Percentiles rank a stretch among this genome's conserved stretches.
Evolutionary conservation across 2,329 filamentous ascomycete species (phyloP).

Genomic region (Blumeria hordei): DNA sequence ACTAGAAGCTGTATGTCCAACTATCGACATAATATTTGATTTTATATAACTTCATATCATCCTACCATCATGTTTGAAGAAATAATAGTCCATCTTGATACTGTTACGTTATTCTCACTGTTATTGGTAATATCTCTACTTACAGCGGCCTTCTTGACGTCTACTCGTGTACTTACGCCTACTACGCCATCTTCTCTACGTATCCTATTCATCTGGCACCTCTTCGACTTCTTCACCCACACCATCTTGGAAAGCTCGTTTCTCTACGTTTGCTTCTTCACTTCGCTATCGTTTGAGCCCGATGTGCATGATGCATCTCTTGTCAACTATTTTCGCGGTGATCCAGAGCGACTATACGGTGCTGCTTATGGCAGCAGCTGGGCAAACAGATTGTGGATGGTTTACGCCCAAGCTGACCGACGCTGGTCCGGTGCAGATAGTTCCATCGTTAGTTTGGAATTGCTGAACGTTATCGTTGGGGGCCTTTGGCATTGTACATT

Average conservation of each 20-base stretch:
- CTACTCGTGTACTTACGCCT: no score
- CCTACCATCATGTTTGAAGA: no score
- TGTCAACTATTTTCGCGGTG: conserved; percentile 24
- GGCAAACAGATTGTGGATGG: conserved; percentile 40
- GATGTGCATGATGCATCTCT: conserved; percentile 16
- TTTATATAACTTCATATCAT: no score
- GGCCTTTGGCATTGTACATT: conserved; percentile 34
- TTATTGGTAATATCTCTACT: no score
- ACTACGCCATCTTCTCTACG: no score
- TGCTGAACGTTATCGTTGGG: conserved; percentile 38
- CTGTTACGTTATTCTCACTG: no score
- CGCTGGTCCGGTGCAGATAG: conserved; percentile 40
- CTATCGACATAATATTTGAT: no score
- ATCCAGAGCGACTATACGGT: conserved; percentile 26
- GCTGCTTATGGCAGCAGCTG: conserved; percentile 27
- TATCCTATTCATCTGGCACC: conserved; percentile 10
- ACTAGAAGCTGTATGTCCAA: no score
- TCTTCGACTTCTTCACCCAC: conserved; percentile 81
- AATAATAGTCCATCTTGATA: no score
- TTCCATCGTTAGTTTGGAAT: conserved; percentile 36
- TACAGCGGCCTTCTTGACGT: no score
- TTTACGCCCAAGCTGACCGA: conserved; percentile 38
- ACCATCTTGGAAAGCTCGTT: conserved; percentile 77
- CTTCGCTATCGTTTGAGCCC: conserved; percentile 20
- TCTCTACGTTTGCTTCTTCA: conserved; percentile 85